phyloP scores from a whole-genome alignment of 331 rosid genomes.

The Dryas integrifolia region DNA sequence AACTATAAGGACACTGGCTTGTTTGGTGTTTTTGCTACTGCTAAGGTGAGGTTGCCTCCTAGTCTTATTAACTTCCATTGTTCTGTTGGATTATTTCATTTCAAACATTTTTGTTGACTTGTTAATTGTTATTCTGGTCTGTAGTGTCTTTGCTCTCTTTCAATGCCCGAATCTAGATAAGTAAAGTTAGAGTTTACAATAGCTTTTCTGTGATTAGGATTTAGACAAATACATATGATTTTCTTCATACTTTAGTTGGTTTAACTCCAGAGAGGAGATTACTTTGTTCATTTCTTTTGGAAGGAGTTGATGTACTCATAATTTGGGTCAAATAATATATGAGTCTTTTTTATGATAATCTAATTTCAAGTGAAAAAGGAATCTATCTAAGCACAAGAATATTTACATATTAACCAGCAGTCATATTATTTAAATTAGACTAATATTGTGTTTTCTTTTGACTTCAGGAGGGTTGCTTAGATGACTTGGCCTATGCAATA shows the following conservation, averaged over 20 bases:
- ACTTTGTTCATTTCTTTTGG: not conserved
- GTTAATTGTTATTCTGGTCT: not conserved
- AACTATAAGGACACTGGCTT: conserved; percentile 95
- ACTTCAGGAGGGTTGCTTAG: conserved; percentile 69
- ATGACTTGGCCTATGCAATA: conserved; percentile 79
- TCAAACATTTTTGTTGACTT: not conserved
- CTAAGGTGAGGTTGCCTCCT: conserved; percentile 50
- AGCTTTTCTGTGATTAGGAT: not conserved
- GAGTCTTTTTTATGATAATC: no score
- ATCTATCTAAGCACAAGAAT: not conserved
- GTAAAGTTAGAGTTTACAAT: not conserved
- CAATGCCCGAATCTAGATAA: not conserved
- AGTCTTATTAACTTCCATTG: not conserved
- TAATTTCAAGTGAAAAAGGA: no score
- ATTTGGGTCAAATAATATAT: not conserved
- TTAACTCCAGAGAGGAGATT: not conserved
- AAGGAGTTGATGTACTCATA: not conserved
- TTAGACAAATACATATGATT: not conserved
- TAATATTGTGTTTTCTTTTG: not conserved
- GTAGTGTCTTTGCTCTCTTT: not conserved
- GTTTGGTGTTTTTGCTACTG: conserved; percentile 90
- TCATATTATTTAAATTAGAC: not conserved
- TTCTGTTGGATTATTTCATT: not conserved
- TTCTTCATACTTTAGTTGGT: not conserved
- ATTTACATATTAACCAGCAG: not conserved